These are phyloP conservation scores for Kwoniella dejecticola DNA, from an alignment of 768 basidiomycete species.

Conservation along the genomic window DNA sequence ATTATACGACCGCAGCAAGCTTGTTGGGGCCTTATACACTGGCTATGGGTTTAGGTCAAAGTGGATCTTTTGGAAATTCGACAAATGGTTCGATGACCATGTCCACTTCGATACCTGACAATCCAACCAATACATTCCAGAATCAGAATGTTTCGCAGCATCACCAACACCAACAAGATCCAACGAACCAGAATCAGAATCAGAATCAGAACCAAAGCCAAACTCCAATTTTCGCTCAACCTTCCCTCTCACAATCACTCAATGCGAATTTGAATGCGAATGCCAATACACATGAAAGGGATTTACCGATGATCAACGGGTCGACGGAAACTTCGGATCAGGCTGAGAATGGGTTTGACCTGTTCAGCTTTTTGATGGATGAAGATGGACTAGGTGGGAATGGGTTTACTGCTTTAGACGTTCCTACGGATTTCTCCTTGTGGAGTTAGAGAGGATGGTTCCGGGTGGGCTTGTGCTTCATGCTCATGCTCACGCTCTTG, in stretches of 20 bases:
- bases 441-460: constrained; percentile 27
- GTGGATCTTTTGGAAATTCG: neutral
- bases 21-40: constrained; percentile 1
- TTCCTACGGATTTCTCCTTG: constrained; percentile 27
- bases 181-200: neutral
- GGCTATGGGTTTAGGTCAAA: neutral
- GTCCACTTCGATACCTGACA: neutral
- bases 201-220: neutral
- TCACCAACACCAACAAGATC: too few relatives aligned
- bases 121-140: neutral
- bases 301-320: constrained; percentile 17
- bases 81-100: neutral
- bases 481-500: too few relatives aligned
- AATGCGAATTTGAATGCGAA: neutral
- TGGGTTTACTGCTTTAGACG: constrained; percentile 26
- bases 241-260: neutral
- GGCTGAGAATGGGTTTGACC: constrained; percentile 39
- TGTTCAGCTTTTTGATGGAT: constrained; percentile 49
- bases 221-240: neutral
- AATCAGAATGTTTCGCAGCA: neutral
- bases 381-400: constrained; percentile 47
- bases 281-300: neutral
- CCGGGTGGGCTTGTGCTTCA: too few relatives aligned
- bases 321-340: constrained; percentile 5
- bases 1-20: neutral